Percentiles rank a stretch among this genome's conserved stretches.
Evolutionary conservation across 2,329 filamentous ascomycete species (phyloP).

Genomic region (Ustulina deusta): DNA sequence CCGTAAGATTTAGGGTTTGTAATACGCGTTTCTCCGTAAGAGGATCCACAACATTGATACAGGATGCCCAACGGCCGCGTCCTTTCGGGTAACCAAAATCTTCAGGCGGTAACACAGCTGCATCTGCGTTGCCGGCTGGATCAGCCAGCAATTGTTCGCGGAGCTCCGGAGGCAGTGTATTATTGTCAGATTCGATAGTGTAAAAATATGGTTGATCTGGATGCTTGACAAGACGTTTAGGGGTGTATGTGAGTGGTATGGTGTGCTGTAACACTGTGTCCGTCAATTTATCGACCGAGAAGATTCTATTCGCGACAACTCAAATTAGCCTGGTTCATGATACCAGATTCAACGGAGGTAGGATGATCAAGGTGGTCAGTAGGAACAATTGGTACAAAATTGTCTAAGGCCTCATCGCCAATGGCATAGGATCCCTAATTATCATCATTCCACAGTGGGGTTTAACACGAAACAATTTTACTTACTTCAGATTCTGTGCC

Average conservation of each 20-base stretch:
- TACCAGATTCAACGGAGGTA: conserved; percentile 2
- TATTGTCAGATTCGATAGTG: conserved; percentile 92
- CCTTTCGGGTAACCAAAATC: conserved; percentile 92
- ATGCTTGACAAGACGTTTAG: conserved; percentile 86
- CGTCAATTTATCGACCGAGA: conserved; percentile 86
- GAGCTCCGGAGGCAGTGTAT: conserved; percentile 85
- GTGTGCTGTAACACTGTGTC: conserved; percentile 89
- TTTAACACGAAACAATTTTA: conserved; percentile 50
- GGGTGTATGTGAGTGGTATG: conserved; percentile 89
- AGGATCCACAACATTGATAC: conserved; percentile 92
- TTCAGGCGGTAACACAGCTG: conserved; percentile 76
- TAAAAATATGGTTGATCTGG: conserved; percentile 92
- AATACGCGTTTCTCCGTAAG: conserved; percentile 78
- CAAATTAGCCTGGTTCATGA: conserved; percentile 44
- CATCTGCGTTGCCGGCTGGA: conserved; percentile 77
- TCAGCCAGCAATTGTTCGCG: conserved; percentile 80
- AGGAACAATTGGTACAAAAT: conserved; percentile 93
- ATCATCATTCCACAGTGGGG: conserved; percentile 68
- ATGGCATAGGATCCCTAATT: conserved; percentile 68
- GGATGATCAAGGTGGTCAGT: conserved; percentile 71
- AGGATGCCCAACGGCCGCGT: conserved; percentile 92
- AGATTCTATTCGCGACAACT: conserved; percentile 73
- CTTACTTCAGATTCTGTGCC: conserved; percentile 85
- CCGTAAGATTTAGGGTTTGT: conserved; percentile 82
- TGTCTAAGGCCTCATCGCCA: conserved; percentile 68